phyloP scores from a whole-genome alignment of 768 basidiomycete species.

The Lepiota subincarnata region DNA sequence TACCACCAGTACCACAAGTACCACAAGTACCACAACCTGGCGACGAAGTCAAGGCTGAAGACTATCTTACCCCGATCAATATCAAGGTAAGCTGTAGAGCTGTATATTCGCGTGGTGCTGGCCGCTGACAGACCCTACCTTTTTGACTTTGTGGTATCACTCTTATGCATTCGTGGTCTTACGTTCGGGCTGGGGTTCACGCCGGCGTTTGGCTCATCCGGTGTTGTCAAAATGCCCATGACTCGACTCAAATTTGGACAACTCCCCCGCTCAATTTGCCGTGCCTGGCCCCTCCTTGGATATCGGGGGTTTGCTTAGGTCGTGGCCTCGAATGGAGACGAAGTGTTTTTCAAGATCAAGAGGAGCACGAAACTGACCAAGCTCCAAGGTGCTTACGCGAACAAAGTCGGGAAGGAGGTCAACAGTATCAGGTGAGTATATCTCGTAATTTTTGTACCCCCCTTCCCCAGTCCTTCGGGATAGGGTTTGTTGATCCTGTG shows the following conservation, averaged over 20 bases:
- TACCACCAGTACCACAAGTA: too few species aligned
- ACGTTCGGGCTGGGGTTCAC: not conserved
- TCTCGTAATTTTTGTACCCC: conserved; percentile 2
- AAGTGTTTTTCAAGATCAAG: conserved; percentile 98
- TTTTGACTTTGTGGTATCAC: not conserved
- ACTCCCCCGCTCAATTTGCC: not conserved
- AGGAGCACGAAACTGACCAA: conserved; percentile 89
- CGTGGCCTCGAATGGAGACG: conserved; percentile 70
- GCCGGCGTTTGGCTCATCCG: not conserved
- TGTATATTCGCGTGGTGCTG: too few species aligned
- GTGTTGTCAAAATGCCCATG: not conserved
- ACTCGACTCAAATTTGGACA: too few species aligned
- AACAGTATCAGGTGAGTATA: conserved; percentile 74
- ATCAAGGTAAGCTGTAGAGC: conserved; percentile 55
- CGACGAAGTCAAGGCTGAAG: conserved; percentile 48
- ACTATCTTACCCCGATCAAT: conserved; percentile 65
- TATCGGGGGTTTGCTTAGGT: conserved; percentile 46
- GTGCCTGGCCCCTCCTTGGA: not conserved
- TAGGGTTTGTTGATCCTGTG: conserved; percentile 3
- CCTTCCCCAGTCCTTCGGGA: not conserved
- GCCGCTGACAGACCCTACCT: not conserved
- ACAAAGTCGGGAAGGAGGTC: conserved; percentile 89
- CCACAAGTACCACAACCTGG: too few species aligned
- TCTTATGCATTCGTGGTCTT: not conserved
- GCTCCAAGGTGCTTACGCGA: conserved; percentile 88